Conservation (phyloP, 345 rosid genomes). For the Acer saccharum region DNA sequence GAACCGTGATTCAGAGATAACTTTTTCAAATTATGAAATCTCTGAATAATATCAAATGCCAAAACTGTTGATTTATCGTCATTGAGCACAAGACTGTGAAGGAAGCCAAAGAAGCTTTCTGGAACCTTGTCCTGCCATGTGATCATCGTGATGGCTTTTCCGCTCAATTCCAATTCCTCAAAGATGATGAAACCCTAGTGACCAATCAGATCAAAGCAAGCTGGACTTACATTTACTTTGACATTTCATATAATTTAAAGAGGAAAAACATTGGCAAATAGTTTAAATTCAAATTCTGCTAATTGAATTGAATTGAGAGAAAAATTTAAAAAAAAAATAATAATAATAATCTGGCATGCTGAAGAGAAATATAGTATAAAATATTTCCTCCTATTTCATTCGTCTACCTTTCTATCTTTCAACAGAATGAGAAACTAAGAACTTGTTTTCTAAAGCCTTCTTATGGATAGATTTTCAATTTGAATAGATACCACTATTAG, state of each 20-base stretch:
- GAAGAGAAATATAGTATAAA: too few relatives aligned
- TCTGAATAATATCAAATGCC: neutral
- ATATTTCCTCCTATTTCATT: too few relatives aligned
- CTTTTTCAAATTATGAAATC: neutral
- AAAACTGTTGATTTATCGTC: neutral
- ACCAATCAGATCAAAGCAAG: slow-evolving; percentile 12
- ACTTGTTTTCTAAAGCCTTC: too few relatives aligned
- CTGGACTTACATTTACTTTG: neutral
- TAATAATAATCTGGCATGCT: too few relatives aligned
- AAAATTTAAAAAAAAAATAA: too few relatives aligned
- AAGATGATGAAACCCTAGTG: slow-evolving; percentile 2
- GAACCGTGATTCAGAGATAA: neutral
- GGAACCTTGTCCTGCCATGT: neutral
- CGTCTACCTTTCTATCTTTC: too few relatives aligned
- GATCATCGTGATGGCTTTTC: neutral
- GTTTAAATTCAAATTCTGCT: too few relatives aligned
- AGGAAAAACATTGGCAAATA: too few relatives aligned
- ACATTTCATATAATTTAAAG: neutral
- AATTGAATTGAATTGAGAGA: too few relatives aligned
- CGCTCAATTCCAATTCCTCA: neutral
- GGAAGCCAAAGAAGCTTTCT: slow-evolving; percentile 1
- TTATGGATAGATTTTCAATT: too few relatives aligned
- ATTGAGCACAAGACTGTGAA: slow-evolving; percentile 14
- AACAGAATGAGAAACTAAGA: too few relatives aligned
- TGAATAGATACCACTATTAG: too few relatives aligned